Evolutionary conservation across 1,139 yeast genomes (phyloP).

Genomic region (Blastobotrys arbuscula): DNA sequence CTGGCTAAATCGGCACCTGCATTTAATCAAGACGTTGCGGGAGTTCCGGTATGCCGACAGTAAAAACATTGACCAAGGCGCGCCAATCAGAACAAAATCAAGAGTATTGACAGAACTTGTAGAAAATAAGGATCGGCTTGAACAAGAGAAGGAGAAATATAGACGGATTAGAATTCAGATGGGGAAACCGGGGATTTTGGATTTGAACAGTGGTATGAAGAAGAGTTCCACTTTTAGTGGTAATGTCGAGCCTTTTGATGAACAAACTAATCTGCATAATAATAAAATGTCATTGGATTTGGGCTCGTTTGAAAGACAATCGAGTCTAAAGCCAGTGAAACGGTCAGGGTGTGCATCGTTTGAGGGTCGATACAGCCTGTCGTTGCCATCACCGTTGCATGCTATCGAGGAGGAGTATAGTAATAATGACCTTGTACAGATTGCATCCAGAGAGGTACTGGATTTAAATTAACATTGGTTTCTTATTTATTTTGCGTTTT

Average conservation of each 20-base stretch:
- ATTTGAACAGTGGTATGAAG: conserved; percentile 13
- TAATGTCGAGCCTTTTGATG: too few relatives aligned
- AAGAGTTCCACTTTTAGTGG: neutral
- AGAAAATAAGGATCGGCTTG: conserved; percentile 27
- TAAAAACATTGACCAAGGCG: conserved; percentile 31
- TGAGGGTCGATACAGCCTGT: conserved; percentile 18
- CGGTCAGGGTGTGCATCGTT: neutral
- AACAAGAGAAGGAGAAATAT: conserved; percentile 30
- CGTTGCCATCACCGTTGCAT: conserved; percentile 17
- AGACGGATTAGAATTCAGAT: conserved; percentile 29
- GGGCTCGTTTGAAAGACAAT: conserved; percentile 1
- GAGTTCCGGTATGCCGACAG: conserved; percentile 31
- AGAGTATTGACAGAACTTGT: conserved; percentile 26
- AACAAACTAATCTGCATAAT: neutral
- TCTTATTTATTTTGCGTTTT: too few relatives aligned
- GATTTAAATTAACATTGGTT: conserved; percentile 4
- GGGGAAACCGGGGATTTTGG: conserved; percentile 30
- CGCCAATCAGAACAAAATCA: conserved; percentile 32
- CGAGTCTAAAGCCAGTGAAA: neutral
- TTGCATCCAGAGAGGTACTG: conserved; percentile 16
- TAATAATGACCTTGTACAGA: conserved; percentile 14
- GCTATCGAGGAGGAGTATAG: conserved; percentile 18
- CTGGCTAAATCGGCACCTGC: conserved; percentile 79
- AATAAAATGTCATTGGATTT: conserved; percentile 17
- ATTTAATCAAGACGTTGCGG: conserved; percentile 72